Conservation (phyloP, 2,329 filamentous ascomycete species). For the Fusarium foetens region DNA sequence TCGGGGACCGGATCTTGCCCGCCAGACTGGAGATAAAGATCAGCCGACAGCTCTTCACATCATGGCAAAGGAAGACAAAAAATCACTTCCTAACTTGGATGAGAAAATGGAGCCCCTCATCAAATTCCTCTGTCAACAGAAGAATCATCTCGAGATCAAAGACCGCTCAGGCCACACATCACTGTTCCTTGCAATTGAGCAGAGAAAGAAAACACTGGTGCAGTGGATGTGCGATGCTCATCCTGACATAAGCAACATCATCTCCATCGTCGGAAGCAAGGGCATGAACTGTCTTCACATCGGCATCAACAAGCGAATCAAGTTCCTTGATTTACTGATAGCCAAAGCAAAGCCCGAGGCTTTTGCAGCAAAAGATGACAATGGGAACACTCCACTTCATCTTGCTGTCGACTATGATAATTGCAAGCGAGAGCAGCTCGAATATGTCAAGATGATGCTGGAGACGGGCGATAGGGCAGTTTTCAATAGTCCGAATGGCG, state of each 20-base stretch:
- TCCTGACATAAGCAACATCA: neutral
- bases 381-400: slow-evolving; percentile 37
- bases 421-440: slow-evolving; percentile 31
- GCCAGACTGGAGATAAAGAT: slow-evolving; percentile 16
- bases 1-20: slow-evolving; percentile 16
- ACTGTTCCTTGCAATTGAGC: neutral
- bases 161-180: neutral
- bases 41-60: slow-evolving; percentile 33
- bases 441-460: slow-evolving; percentile 29
- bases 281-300: slow-evolving; percentile 8
- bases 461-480: slow-evolving; percentile 25
- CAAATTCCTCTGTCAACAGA: neutral
- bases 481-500: neutral
- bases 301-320: slow-evolving; percentile 28
- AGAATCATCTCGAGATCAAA: neutral
- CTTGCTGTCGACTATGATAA: slow-evolving; percentile 39
- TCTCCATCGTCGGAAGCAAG: neutral
- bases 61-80: slow-evolving; percentile 29
- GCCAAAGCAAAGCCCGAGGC: slow-evolving; percentile 17
- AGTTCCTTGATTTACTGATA: slow-evolving; percentile 29
- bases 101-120: slow-evolving; percentile 29
- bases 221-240: slow-evolving; percentile 14
- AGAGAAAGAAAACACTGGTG: neutral
- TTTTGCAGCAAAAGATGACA: slow-evolving; percentile 18
- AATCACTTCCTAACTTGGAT: slow-evolving; percentile 27